Evolutionary conservation across 192 early-diverging fungal genomes (phyloP).

Genomic region (Cetraspora pellucida): DNA sequence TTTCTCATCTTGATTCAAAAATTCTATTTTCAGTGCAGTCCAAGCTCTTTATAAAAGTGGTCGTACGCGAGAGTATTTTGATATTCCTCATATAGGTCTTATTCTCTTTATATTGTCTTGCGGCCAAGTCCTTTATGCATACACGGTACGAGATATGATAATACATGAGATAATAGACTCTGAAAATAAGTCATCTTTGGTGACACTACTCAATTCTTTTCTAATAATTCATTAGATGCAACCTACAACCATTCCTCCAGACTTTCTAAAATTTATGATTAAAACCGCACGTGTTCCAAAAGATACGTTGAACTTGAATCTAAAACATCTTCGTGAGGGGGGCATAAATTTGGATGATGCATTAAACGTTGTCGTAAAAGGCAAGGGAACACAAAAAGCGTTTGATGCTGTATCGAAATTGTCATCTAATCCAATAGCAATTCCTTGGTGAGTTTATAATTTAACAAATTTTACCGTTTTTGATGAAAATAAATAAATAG

Average conservation of each 20-base stretch:
- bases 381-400: constrained; percentile 46
- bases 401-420: constrained; percentile 43
- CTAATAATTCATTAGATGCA: constrained; percentile 48
- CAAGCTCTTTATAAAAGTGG: constrained; percentile 61
- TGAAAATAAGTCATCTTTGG: background rate
- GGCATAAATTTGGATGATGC: constrained; percentile 45
- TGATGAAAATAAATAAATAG: background rate
- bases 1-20: constrained; percentile 6
- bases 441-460: constrained; percentile 56
- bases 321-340: constrained; percentile 48
- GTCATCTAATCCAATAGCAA: constrained; percentile 43
- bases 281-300: constrained; percentile 63
- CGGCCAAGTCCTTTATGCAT: constrained; percentile 61
- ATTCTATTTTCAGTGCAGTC: constrained; percentile 44
- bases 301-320: constrained; percentile 60
- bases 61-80: constrained; percentile 54
- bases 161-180: no score
- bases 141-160: constrained; percentile 46
- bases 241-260: constrained; percentile 57
- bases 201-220: background rate
- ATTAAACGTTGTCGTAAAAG: constrained; percentile 38
- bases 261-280: constrained; percentile 64
- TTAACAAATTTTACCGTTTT: background rate
- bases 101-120: constrained; percentile 55
- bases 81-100: constrained; percentile 59